These are phyloP conservation scores for Trametes cinnabarina DNA, from an alignment of 768 basidiomycete genomes.

Conservation along the genomic window DNA sequence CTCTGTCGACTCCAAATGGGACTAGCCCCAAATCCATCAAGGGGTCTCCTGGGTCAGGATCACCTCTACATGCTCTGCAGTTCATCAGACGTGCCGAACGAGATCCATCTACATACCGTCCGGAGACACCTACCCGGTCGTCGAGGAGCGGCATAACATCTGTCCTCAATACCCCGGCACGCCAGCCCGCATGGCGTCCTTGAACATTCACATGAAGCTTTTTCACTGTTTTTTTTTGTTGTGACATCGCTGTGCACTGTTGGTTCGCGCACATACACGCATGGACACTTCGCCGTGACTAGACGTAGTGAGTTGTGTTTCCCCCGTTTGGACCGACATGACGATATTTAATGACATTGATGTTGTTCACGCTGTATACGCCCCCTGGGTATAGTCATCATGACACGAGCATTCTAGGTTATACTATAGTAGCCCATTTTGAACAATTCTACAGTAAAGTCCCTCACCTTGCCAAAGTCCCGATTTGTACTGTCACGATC, in stretches of 20 bases:
- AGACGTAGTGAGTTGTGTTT: slow-evolving; percentile 11
- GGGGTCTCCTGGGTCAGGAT: slow-evolving; percentile 62
- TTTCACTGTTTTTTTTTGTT: background rate
- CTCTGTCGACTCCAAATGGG: slow-evolving; percentile 49
- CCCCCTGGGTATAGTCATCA: slow-evolving; percentile 1
- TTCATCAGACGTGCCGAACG: slow-evolving; percentile 79
- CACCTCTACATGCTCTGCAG: slow-evolving; percentile 65
- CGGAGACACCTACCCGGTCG: slow-evolving; percentile 66
- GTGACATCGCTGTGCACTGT: slow-evolving; percentile 12
- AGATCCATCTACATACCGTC: slow-evolving; percentile 50
- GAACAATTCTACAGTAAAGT: background rate
- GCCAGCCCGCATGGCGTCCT: slow-evolving; percentile 65
- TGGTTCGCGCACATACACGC: background rate
- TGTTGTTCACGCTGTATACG: slow-evolving; percentile 19
- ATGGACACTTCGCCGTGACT: slow-evolving; percentile 12
- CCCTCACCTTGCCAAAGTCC: background rate
- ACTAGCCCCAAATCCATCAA: slow-evolving; percentile 45
- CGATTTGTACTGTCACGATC: background rate
- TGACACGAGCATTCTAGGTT: background rate
- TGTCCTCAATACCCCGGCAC: slow-evolving; percentile 45
- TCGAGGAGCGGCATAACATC: slow-evolving; percentile 37
- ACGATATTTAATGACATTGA: slow-evolving; percentile 20
- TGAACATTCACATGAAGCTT: slow-evolving; percentile 32
- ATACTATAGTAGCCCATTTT: background rate
- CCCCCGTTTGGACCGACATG: slow-evolving; percentile 1